These are phyloP conservation scores for Chaetomium cochliodes DNA, from an alignment of 495 filamentous ascomycete genomes.

Conservation along the genomic window DNA sequence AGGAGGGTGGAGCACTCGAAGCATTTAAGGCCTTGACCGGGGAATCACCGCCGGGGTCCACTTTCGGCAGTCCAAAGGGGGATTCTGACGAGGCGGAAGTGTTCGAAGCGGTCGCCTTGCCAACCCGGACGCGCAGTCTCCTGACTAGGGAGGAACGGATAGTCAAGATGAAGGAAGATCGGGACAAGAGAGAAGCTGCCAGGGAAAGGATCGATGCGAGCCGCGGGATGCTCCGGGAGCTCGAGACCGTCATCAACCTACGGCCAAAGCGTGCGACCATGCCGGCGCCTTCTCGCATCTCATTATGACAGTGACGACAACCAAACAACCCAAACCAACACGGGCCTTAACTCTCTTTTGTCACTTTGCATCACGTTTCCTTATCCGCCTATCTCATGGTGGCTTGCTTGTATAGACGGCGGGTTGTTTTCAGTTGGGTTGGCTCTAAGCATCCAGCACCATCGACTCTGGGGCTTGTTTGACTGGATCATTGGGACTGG, in stretches of 20 bases:
- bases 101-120: constrained; percentile 83
- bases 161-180: constrained; percentile 82
- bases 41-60: constrained; percentile 47
- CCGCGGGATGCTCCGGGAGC: constrained; percentile 83
- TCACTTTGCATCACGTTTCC: constrained; percentile 18
- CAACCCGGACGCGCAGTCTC: constrained; percentile 64
- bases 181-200: constrained; percentile 63
- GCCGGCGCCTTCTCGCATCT: constrained; percentile 30
- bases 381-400: constrained; percentile 13
- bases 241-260: constrained; percentile 83
- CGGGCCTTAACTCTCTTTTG: constrained; percentile 23
- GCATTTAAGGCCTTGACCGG: constrained; percentile 75
- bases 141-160: constrained; percentile 87
- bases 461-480: background rate
- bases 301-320: constrained; percentile 38
- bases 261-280: constrained; percentile 50
- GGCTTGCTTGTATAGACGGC: constrained; percentile 28
- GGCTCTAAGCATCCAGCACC: constrained; percentile 10
- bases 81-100: constrained; percentile 68
- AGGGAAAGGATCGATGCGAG: constrained; percentile 74
- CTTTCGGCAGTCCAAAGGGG: constrained; percentile 29
- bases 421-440: constrained; percentile 7
- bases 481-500: constrained; percentile 13
- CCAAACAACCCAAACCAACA: constrained; percentile 13
- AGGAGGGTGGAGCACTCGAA: constrained; percentile 68